phyloP scores from a whole-genome alignment of 2,329 filamentous ascomycete species.

The Botrytis aclada region DNA sequence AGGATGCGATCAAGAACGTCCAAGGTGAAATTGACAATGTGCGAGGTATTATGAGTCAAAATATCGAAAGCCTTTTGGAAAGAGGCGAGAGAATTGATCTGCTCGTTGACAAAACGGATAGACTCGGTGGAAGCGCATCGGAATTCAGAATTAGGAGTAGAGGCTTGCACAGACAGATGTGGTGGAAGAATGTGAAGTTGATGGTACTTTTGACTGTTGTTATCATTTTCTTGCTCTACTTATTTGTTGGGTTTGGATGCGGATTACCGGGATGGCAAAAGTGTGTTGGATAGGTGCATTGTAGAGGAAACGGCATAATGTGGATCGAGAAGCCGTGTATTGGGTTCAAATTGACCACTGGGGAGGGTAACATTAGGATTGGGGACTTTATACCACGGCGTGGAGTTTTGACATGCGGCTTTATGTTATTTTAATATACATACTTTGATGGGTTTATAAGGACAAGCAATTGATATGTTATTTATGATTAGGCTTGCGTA shows the following conservation, averaged over 20 bases:
- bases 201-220: slow-evolving; percentile 78
- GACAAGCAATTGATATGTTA: background rate
- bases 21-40: slow-evolving; percentile 91
- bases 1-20: slow-evolving; percentile 80
- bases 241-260: slow-evolving; percentile 71
- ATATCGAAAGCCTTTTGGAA: slow-evolving; percentile 87
- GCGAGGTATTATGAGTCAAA: slow-evolving; percentile 89
- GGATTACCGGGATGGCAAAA: slow-evolving; percentile 56
- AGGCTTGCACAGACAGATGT: slow-evolving; percentile 89
- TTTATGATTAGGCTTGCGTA: background rate
- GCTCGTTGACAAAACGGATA: slow-evolving; percentile 93
- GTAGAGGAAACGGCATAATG: background rate
- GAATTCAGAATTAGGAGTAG: slow-evolving; percentile 88
- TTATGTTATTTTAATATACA: background rate
- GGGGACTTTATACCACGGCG: slow-evolving; percentile 23
- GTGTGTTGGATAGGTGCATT: slow-evolving; percentile 31
- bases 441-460: background rate
- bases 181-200: slow-evolving; percentile 97
- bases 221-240: slow-evolving; percentile 66
- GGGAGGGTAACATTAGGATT: background rate
- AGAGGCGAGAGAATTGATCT: slow-evolving; percentile 90
- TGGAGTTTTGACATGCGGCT: slow-evolving; percentile 4
- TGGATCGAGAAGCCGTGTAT: background rate
- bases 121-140: slow-evolving; percentile 79
- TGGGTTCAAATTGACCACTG: background rate